These are phyloP conservation scores for Elsinoe australis DNA, from an alignment of 2,329 filamentous ascomycete genomes.

Conservation along the genomic window DNA sequence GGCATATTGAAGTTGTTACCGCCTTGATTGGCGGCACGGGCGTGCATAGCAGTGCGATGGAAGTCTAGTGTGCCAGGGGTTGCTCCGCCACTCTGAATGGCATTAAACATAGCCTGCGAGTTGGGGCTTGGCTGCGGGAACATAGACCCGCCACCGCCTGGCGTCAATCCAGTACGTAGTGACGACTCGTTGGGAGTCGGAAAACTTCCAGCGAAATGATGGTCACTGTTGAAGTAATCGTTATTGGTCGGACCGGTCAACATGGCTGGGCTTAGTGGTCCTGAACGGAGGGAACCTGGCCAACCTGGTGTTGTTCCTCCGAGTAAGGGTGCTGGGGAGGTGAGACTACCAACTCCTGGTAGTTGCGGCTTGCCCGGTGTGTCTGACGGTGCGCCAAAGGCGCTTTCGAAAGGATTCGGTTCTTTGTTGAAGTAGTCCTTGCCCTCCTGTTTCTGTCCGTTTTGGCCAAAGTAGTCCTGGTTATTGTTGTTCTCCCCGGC, in stretches of 20 bases:
- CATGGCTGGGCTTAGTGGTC: conserved; percentile 94
- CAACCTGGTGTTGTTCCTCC: conserved; percentile 71
- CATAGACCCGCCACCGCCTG: conserved; percentile 93
- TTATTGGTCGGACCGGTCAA: conserved; percentile 77
- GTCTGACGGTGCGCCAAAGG: conserved; percentile 67
- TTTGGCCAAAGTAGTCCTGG: conserved; percentile 43
- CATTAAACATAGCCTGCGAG: conserved; percentile 72
- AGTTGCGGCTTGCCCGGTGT: conserved; percentile 75
- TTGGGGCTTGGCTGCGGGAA: conserved; percentile 88
- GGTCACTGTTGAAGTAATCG: conserved; percentile 68
- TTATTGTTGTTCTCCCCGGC: conserved; percentile 35
- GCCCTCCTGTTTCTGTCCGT: conserved; percentile 24
- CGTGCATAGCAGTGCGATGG: conserved; percentile 82
- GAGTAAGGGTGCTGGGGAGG: conserved; percentile 76
- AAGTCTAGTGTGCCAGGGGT: conserved; percentile 92
- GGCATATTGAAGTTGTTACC: conserved; percentile 34
- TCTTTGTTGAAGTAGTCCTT: conserved; percentile 61
- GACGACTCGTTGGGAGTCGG: conserved; percentile 96
- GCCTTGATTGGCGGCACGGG: conserved; percentile 52
- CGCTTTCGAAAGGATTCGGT: conserved; percentile 95
- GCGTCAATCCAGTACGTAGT: conserved; percentile 80
- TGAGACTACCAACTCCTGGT: conserved; percentile 81
- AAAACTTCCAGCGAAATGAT: conserved; percentile 73
- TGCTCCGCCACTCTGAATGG: conserved; percentile 69
- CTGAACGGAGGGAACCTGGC: conserved; percentile 80